Evolutionary conservation across 768 basidiomycete genomes (phyloP).

Genomic region (Amanita jacksonii): DNA sequence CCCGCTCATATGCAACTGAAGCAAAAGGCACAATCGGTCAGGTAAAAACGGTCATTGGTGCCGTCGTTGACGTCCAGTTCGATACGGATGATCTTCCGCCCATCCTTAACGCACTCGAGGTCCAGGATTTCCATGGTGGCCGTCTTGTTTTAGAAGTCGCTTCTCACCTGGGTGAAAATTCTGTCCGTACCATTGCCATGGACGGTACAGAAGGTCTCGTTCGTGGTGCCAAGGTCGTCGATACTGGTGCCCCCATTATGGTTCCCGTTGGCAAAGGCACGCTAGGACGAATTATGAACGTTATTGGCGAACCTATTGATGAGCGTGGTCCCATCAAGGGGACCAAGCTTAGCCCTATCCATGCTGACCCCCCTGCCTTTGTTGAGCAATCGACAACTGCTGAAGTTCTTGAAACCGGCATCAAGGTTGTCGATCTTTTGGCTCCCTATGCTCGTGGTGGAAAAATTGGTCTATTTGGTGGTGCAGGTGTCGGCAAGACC

Average conservation of each 20-base stretch:
- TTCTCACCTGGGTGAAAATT: constrained; percentile 97
- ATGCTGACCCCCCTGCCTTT: constrained; percentile 95
- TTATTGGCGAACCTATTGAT: constrained; percentile 99
- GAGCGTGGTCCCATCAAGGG: constrained; percentile 99
- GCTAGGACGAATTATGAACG: constrained; percentile 99
- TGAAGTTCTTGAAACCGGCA: constrained; percentile 98
- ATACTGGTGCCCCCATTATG: constrained; percentile 93
- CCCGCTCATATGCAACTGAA: constrained; percentile 89
- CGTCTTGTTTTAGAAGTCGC: constrained; percentile 99
- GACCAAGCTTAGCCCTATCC: constrained; percentile 86
- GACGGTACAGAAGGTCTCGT: constrained; percentile 99
- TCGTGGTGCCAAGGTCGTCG: constrained; percentile 94
- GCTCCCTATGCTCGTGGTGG: constrained; percentile 99
- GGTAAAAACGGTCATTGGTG: constrained; percentile 99
- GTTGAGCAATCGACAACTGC: constrained; percentile 98
- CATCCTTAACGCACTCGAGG: constrained; percentile 98
- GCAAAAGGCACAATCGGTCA: constrained; percentile 62
- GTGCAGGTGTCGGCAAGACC: constrained; percentile 99
- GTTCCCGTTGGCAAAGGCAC: constrained; percentile 94
- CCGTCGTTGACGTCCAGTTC: constrained; percentile 99
- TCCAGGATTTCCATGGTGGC: constrained; percentile 87
- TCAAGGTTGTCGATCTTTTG: constrained; percentile 99
- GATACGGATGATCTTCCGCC: constrained; percentile 91
- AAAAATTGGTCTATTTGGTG: constrained; percentile 99
- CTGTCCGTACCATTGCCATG: constrained; percentile 99